Evolutionary conservation across 2,329 filamentous ascomycete species (phyloP).

Genomic region (Xylaria sp.): DNA sequence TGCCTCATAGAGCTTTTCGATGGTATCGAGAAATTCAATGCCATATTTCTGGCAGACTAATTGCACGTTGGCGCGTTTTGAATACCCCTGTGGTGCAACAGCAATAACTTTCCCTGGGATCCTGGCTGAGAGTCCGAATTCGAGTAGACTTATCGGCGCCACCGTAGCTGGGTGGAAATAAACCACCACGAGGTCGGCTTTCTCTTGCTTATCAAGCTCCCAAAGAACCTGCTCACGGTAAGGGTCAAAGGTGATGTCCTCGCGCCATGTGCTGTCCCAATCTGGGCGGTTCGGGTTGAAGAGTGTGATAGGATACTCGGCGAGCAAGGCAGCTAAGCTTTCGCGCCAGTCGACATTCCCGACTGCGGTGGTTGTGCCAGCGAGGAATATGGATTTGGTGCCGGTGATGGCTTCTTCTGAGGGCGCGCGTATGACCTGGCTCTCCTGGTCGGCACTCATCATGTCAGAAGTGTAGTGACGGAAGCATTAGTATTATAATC

Average conservation of each 20-base stretch:
- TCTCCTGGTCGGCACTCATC: too few relatives aligned
- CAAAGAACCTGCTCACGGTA: slow-evolving; percentile 61
- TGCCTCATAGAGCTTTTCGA: too few relatives aligned
- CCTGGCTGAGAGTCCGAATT: slow-evolving; percentile 60
- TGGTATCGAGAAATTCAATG: slow-evolving; percentile 38
- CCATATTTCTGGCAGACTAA: slow-evolving; percentile 58
- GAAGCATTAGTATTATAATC: too few relatives aligned
- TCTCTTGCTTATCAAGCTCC: slow-evolving; percentile 64
- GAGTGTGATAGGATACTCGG: slow-evolving; percentile 55
- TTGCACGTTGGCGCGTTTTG: slow-evolving; percentile 66
- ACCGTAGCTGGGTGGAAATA: slow-evolving; percentile 59
- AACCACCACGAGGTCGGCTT: slow-evolving; percentile 59
- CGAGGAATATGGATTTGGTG: slow-evolving; percentile 58
- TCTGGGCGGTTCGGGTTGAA: slow-evolving; percentile 61
- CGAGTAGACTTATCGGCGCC: slow-evolving; percentile 64
- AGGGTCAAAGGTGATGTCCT: slow-evolving; percentile 52
- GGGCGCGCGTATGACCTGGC: slow-evolving; percentile 43
- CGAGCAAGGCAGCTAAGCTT: slow-evolving; percentile 48
- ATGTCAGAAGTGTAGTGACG: too few relatives aligned
- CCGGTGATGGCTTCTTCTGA: slow-evolving; percentile 28
- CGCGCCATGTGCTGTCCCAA: slow-evolving; percentile 61
- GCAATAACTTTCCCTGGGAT: slow-evolving; percentile 54
- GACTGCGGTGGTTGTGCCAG: slow-evolving; percentile 58
- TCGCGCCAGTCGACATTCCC: slow-evolving; percentile 57
- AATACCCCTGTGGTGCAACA: slow-evolving; percentile 57